Percentiles rank a stretch among this genome's conserved stretches.
phyloP scores from a whole-genome alignment of 2,329 filamentous ascomycete species.

The Cylindrodendrum hubeiense region DNA sequence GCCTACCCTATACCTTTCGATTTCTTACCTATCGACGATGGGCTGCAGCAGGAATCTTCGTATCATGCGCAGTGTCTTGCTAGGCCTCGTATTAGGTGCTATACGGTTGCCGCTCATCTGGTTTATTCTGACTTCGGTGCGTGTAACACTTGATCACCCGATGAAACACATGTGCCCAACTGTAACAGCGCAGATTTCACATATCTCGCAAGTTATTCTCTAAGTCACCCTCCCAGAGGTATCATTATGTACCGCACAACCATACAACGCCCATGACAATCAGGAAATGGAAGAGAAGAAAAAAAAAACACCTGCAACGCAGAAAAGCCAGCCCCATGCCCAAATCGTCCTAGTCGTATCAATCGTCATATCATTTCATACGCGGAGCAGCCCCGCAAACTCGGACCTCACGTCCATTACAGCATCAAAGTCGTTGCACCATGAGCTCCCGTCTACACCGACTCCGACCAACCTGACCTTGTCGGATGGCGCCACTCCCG shows the following conservation, averaged over 20 bases:
- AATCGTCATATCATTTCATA: constrained; percentile 14
- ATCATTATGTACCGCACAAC: too few relatives aligned
- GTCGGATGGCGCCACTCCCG: constrained; percentile 28
- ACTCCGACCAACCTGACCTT: constrained; percentile 43
- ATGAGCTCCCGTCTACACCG: constrained; percentile 41
- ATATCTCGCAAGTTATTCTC: too few relatives aligned
- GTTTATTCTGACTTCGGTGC: background rate
- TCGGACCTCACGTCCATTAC: constrained; percentile 34
- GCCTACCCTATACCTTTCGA: background rate
- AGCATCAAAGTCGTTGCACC: constrained; percentile 45
- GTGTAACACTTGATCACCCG: background rate
- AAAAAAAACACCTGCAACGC: background rate
- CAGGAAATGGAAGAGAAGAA: background rate
- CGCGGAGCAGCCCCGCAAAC: constrained; percentile 21
- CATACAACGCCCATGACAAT: background rate
- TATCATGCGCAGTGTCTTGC: background rate
- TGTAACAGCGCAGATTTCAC: too few relatives aligned
- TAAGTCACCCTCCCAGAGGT: too few relatives aligned
- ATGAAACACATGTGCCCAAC: background rate
- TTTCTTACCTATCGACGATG: background rate
- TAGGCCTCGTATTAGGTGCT: background rate
- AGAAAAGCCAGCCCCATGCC: background rate
- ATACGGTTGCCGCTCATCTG: background rate
- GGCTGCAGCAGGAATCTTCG: background rate
- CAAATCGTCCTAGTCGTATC: background rate